Conservation (phyloP, 306 rosid species). For the Vigna radiata region DNA sequence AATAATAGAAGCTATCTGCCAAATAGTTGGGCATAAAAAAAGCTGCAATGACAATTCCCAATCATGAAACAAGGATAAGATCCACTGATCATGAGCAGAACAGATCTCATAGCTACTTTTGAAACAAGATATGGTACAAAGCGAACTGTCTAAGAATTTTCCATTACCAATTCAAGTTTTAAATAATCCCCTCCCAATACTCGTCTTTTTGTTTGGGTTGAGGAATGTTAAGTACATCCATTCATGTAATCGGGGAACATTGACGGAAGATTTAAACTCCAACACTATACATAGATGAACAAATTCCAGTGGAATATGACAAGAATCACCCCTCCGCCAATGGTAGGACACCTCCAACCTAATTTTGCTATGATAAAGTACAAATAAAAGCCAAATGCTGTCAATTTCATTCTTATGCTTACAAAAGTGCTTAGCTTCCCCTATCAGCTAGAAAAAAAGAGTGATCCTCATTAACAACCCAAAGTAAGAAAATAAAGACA, state of each 20-base stretch:
- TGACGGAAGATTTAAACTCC: conserved; percentile 14
- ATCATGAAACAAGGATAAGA: conserved; percentile 20
- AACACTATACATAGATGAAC: not conserved
- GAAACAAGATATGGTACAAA: conserved; percentile 11
- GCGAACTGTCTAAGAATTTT: conserved; percentile 6
- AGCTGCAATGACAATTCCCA: conserved; percentile 1
- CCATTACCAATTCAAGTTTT: conserved; percentile 1
- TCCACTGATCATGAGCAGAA: conserved; percentile 1
- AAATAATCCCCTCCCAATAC: conserved; percentile 25
- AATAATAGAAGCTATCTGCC: conserved; percentile 4
- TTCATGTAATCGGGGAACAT: conserved; percentile 14
- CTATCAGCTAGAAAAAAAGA: conserved; percentile 1
- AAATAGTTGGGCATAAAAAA: conserved; percentile 3
- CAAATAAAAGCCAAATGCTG: conserved; percentile 16
- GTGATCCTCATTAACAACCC: not conserved
- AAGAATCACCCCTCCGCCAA: not conserved
- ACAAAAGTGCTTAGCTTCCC: conserved; percentile 3
- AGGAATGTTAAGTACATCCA: not conserved
- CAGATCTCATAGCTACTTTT: conserved; percentile 5
- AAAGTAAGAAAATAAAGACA: not conserved
- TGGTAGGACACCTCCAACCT: conserved; percentile 14
- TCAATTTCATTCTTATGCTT: not conserved
- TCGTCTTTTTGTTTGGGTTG: not conserved
- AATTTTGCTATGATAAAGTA: not conserved
- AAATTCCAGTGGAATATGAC: conserved; percentile 11